phyloP scores from a whole-genome alignment of 495 filamentous ascomycete genomes.

The Aspergillus mulundensis region DNA sequence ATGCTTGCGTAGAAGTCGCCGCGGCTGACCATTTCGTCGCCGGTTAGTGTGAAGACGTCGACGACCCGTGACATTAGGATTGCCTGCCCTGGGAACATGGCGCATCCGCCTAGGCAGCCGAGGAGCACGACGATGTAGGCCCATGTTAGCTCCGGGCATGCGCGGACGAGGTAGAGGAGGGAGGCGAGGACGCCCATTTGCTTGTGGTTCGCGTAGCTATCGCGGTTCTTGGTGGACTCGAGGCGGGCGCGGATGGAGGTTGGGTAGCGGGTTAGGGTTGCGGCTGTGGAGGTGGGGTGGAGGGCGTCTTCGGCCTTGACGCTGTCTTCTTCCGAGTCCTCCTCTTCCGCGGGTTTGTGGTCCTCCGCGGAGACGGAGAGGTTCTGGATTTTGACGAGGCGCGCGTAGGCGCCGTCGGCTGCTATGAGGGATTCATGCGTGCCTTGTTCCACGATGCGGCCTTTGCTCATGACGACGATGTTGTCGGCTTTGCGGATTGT shows the following conservation, averaged over 20 bases:
- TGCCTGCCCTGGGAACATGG: conserved; percentile 24
- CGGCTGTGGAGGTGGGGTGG: background rate
- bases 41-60: conserved; percentile 26
- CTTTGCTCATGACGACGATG: conserved; percentile 89
- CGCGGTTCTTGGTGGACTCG: conserved; percentile 7
- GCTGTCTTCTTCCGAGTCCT: too few species aligned
- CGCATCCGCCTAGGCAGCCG: background rate
- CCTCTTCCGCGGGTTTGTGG: background rate
- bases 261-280: background rate
- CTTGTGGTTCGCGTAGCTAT: conserved; percentile 19
- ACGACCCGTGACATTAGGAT: conserved; percentile 25
- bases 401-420: conserved; percentile 60
- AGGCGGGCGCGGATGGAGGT: conserved; percentile 2
- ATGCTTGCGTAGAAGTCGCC: conserved; percentile 58
- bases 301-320: background rate
- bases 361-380: conserved; percentile 38
- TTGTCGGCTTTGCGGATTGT: conserved; percentile 93
- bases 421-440: conserved; percentile 68
- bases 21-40: conserved; percentile 12
- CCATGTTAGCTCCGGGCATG: conserved; percentile 16
- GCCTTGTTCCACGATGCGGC: conserved; percentile 82
- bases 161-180: conserved; percentile 8
- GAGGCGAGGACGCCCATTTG: conserved; percentile 10
- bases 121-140: background rate
- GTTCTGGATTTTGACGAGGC: conserved; percentile 73